These are phyloP conservation scores for Herpotrichia juniperi DNA, from an alignment of 2,329 filamentous ascomycete genomes.

Conservation along the genomic window DNA sequence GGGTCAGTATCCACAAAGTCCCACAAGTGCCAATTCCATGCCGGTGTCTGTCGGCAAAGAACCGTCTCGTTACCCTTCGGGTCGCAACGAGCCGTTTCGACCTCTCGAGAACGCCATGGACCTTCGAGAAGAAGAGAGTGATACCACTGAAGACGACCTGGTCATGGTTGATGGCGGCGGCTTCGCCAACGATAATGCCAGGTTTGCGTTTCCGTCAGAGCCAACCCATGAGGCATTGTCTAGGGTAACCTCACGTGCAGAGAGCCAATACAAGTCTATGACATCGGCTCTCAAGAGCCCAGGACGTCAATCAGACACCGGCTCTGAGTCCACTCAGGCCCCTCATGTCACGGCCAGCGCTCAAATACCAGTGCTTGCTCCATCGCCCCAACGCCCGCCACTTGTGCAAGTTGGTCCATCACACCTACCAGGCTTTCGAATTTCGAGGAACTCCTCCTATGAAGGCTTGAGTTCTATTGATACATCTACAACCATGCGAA, in stretches of 20 bases:
- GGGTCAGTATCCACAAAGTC: constrained; percentile 31
- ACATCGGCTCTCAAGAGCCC: constrained; percentile 24
- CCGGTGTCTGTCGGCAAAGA: constrained; percentile 17
- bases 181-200: constrained; percentile 26
- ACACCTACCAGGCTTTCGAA: constrained; percentile 55
- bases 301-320: constrained; percentile 30
- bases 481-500: constrained; percentile 40
- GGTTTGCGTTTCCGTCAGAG: constrained; percentile 28
- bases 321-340: constrained; percentile 26
- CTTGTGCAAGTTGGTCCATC: constrained; percentile 52
- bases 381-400: constrained; percentile 45
- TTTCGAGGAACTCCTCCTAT: constrained; percentile 53
- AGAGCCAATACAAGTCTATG: constrained; percentile 28
- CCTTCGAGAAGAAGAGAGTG: constrained; percentile 33
- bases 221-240: constrained; percentile 27
- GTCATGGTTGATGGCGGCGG: constrained; percentile 30
- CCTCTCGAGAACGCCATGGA: constrained; percentile 30
- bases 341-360: constrained; percentile 25
- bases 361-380: constrained; percentile 30
- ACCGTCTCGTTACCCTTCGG: constrained; percentile 25
- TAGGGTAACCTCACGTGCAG: constrained; percentile 29
- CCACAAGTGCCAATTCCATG: constrained; percentile 23
- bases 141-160: constrained; percentile 39
- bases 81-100: constrained; percentile 25
- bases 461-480: constrained; percentile 49